phyloP scores from a whole-genome alignment of 2,329 filamentous ascomycete species.

The Beauveria medogensis region DNA sequence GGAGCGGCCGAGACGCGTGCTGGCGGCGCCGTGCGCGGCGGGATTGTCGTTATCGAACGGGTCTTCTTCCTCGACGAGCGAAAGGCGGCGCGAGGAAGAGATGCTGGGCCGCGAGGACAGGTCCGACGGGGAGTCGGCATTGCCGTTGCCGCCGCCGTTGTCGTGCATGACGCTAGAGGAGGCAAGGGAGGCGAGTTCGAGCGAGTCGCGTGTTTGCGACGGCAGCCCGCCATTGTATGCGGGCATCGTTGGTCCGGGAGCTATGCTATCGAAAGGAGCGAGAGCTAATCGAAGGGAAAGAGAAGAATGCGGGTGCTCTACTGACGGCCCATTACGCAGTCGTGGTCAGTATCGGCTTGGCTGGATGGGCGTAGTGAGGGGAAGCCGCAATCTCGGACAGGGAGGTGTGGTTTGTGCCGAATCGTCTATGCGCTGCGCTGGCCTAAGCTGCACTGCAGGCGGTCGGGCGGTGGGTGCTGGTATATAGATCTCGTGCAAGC shows the following conservation, averaged over 20 bases:
- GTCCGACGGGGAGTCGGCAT: slow-evolving; percentile 34
- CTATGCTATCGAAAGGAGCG: not conserved
- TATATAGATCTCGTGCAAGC: too few relatives aligned
- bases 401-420: not conserved
- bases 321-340: not conserved
- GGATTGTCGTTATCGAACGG: slow-evolving; percentile 55
- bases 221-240: slow-evolving; percentile 25
- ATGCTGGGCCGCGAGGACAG: slow-evolving; percentile 75
- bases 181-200: slow-evolving; percentile 91
- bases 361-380: not conserved
- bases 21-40: slow-evolving; percentile 24
- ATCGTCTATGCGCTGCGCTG: not conserved
- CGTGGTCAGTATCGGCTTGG: not conserved
- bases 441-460: not conserved
- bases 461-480: not conserved
- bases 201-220: slow-evolving; percentile 67
- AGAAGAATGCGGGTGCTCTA: not conserved
- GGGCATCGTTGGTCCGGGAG: not conserved
- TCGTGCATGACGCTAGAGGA: slow-evolving; percentile 58
- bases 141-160: slow-evolving; percentile 35
- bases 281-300: not conserved
- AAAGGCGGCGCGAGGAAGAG: slow-evolving; percentile 85
- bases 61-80: slow-evolving; percentile 73
- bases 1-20: slow-evolving; percentile 45
- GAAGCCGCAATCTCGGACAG: not conserved